Conservation (phyloP, 495 filamentous ascomycete species). For the Daldinia loculata region DNA sequence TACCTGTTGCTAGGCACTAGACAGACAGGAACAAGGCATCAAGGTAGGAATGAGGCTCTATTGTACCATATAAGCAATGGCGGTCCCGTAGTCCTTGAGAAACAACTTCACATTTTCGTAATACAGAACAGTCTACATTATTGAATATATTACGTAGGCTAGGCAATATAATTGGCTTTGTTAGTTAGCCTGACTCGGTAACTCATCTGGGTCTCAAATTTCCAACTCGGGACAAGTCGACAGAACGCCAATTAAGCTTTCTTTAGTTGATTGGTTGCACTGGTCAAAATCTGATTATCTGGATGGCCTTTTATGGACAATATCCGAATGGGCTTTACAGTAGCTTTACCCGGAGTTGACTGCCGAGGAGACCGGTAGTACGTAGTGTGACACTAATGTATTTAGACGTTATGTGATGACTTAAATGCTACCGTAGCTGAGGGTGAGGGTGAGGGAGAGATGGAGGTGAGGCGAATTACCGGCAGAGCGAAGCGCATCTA, state of each 20-base stretch:
- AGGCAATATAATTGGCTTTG: background rate
- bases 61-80: too few relatives aligned
- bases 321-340: conserved; percentile 28
- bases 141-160: conserved; percentile 15
- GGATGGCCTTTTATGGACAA: conserved; percentile 23
- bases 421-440: conserved; percentile 33
- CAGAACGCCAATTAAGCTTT: conserved; percentile 29
- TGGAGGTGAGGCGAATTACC: conserved; percentile 33
- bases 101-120: too few relatives aligned
- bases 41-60: too few relatives aligned
- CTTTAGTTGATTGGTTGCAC: conserved; percentile 17
- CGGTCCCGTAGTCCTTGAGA: too few relatives aligned
- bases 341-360: conserved; percentile 41
- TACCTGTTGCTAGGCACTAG: too few relatives aligned
- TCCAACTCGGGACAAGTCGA: conserved; percentile 17
- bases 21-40: too few relatives aligned
- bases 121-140: too few relatives aligned
- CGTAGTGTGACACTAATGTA: conserved; percentile 38
- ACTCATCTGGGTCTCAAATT: background rate
- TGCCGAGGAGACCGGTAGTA: conserved; percentile 40
- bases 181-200: conserved; percentile 19
- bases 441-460: conserved; percentile 26
- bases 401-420: conserved; percentile 28
- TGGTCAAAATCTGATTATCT: conserved; percentile 17
- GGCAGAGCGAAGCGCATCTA: conserved; percentile 29